These are phyloP conservation scores for Vitis hybrid DNA, from an alignment of 177 flowering plant genomes.

Conservation along the genomic window DNA sequence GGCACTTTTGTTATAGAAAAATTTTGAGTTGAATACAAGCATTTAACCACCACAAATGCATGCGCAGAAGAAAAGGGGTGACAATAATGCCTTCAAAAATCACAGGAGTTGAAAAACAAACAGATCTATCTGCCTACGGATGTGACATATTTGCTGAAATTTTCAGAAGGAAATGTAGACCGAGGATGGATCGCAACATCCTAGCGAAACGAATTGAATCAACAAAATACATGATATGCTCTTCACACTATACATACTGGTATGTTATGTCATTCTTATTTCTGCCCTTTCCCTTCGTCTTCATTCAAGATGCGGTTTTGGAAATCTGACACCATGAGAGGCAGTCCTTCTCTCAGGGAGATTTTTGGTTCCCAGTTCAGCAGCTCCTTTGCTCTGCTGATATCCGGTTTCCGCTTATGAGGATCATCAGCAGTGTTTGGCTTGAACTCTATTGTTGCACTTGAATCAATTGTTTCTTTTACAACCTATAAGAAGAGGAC, in stretches of 20 bases:
- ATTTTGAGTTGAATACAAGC: background rate
- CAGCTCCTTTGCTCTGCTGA: conserved; percentile 79
- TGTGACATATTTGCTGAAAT: too few relatives aligned
- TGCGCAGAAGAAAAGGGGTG: background rate
- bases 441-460: conserved; percentile 76
- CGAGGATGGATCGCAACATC: too few relatives aligned
- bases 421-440: conserved; percentile 95
- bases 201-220: conserved; percentile 4
- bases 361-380: conserved; percentile 96
- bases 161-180: too few relatives aligned
- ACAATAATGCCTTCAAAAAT: background rate
- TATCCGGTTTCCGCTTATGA: conserved; percentile 93
- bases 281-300: conserved; percentile 50
- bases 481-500: conserved; percentile 54
- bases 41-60: background rate
- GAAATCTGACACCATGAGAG: conserved; percentile 86
- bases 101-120: background rate
- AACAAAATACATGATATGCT: conserved; percentile 12
- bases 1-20: background rate
- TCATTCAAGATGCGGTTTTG: conserved; percentile 71
- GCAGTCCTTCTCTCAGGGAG: conserved; percentile 73
- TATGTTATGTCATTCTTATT: conserved; percentile 9
- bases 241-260: conserved; percentile 31
- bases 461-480: conserved; percentile 77
- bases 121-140: background rate